Percentiles rank a stretch among this genome's conserved stretches.
Evolutionary conservation across 768 basidiomycete species (phyloP).

Genomic region (Neoboletus brunneissimus): DNA sequence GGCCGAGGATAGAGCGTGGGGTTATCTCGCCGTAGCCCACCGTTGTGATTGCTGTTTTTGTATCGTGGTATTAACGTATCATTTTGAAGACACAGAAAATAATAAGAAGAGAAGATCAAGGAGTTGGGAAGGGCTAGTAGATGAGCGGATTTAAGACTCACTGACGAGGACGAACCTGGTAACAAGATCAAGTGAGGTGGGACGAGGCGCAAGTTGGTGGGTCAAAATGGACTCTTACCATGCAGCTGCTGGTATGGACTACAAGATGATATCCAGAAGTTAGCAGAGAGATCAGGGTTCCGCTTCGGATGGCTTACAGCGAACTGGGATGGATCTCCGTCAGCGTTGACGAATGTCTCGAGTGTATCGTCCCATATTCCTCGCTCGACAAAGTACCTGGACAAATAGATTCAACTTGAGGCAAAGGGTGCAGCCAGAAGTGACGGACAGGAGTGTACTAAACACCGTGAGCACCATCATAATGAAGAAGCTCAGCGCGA

Average conservation of each 20-base stretch:
- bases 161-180: constrained; percentile 73
- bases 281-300: neutral
- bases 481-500: constrained; percentile 88
- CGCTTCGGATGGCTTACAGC: constrained; percentile 42
- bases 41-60: constrained; percentile 71
- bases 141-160: constrained; percentile 37
- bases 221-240: constrained; percentile 50
- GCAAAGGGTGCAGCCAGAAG: neutral
- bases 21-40: constrained; percentile 93
- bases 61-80: neutral
- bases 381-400: constrained; percentile 84
- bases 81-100: neutral
- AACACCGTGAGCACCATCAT: constrained; percentile 84
- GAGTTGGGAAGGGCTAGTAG: neutral
- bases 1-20: constrained; percentile 83
- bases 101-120: neutral
- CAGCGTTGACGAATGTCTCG: constrained; percentile 77
- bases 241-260: constrained; percentile 72
- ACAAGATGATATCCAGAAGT: neutral
- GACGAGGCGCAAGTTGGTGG: neutral
- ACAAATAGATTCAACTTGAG: neutral
- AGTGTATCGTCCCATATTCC: constrained; percentile 85
- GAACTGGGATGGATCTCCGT: constrained; percentile 82
- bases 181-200: neutral
- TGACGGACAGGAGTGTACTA: constrained; percentile 72